phyloP scores from a whole-genome alignment of 306 rosid genomes.

The Acacia crassicarpa region DNA sequence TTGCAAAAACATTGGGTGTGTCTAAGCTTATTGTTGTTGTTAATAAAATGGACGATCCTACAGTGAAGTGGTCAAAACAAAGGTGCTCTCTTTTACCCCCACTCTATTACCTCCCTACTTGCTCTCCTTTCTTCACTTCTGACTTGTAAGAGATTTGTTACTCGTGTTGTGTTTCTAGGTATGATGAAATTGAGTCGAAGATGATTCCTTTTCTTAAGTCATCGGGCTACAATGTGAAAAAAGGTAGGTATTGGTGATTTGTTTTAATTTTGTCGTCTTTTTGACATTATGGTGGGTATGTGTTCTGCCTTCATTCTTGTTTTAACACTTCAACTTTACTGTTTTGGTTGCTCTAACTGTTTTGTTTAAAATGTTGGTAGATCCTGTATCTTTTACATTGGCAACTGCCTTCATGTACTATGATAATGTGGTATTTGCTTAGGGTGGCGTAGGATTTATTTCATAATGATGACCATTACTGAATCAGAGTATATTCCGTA shows the following conservation, averaged over 20 bases:
- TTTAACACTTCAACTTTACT: background rate
- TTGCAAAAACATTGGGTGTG: slow-evolving; percentile 96
- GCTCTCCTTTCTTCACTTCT: background rate
- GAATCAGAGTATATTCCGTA: background rate
- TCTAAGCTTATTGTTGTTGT: slow-evolving; percentile 86
- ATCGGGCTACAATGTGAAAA: slow-evolving; percentile 94
- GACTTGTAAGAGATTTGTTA: slow-evolving; percentile 4
- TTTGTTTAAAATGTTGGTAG: background rate
- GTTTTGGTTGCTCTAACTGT: slow-evolving; percentile 7
- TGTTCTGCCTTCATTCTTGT: background rate
- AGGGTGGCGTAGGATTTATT: slow-evolving; percentile 14
- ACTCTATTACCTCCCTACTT: too few relatives aligned
- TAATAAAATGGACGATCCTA: slow-evolving; percentile 97
- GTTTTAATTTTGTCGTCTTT: background rate
- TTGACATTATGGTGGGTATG: slow-evolving; percentile 16
- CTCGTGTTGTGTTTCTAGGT: slow-evolving; percentile 52
- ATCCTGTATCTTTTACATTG: slow-evolving; percentile 6
- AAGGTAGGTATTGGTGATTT: slow-evolving; percentile 74
- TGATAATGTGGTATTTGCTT: slow-evolving; percentile 11
- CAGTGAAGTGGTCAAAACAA: slow-evolving; percentile 94
- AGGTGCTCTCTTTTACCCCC: slow-evolving; percentile 50
- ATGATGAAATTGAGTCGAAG: slow-evolving; percentile 88
- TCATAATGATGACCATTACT: slow-evolving; percentile 13
- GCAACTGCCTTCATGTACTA: slow-evolving; percentile 3
- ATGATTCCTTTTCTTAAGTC: slow-evolving; percentile 79